Evolutionary conservation across 176 grass and related monocot species (phyloP).

Genomic region (Luzula sylvatica): DNA sequence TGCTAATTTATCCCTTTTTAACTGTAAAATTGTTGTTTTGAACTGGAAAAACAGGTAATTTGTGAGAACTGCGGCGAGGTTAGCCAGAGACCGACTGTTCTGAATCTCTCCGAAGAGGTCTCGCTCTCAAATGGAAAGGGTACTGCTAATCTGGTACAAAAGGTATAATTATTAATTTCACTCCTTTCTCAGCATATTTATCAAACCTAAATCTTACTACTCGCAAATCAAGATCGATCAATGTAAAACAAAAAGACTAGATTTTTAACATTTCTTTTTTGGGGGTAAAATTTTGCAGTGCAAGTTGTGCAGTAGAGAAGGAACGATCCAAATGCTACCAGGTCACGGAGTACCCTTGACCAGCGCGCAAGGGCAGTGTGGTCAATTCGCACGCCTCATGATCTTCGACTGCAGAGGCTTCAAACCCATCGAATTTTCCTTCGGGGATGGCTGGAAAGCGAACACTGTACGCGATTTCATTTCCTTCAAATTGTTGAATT

Average conservation of each 20-base stretch:
- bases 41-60: conserved; percentile 32
- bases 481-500: neutral
- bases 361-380: neutral
- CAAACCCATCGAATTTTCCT: conserved; percentile 40
- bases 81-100: conserved; percentile 61
- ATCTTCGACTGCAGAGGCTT: conserved; percentile 9
- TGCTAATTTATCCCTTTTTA: neutral
- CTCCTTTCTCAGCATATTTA: neutral
- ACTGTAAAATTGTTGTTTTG: neutral
- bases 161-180: conserved; percentile 33
- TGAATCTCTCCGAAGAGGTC: conserved; percentile 45
- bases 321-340: neutral
- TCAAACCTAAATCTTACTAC: neutral
- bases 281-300: neutral
- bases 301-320: conserved; percentile 7
- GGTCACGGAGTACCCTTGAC: conserved; percentile 2
- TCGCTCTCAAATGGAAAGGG: conserved; percentile 44
- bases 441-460: conserved; percentile 62
- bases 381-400: neutral
- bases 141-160: conserved; percentile 68
- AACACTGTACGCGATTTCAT: conserved; percentile 57
- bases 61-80: conserved; percentile 77
- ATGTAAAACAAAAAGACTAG: neutral
- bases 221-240: too few relatives aligned
- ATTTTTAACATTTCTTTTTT: neutral